Base-by-base conservation (phyloP, 1,139 yeast species). In the Geotrichum fermentans region DNA sequence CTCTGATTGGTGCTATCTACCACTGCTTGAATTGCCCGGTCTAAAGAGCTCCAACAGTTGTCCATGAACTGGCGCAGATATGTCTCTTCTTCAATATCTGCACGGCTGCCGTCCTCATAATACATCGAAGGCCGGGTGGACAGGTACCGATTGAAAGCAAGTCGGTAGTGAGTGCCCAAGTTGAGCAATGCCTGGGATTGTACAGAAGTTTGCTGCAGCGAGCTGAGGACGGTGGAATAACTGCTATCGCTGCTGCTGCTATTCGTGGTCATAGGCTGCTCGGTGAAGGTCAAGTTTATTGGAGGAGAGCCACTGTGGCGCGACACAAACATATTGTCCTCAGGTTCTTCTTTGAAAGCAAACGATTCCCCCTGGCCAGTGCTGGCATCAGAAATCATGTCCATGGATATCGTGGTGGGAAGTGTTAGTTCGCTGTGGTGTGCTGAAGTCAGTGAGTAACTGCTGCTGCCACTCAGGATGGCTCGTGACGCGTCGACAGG, bases 11-110 rank as follows among this genome's bases (percentile, higher is more conserved):
- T 24, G 3, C n/a, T 8, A 4, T 26, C 21, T 21, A 24, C 36
- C 21, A 40, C 36, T 26, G 18, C n/a, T 13, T 40, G 40, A 21
- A 40, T 26, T 20, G 38, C 45, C 18, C 38, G 20, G 34, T 47
- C 45, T 32, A 43, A 35, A 40, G 51, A 21, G 29, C 39, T 21
- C 43, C 47, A 29, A 28, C 51, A 41, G 33, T 22, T 16, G 30
- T 43, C 39, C 40, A 34, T 26, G 16, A 42, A 22, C 32, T 34
- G 34, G 20, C 24, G 8, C 32, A 41, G 38, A 3, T 20, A 10
- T 13, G 29, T 20, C 40, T 34, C 40, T 11, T 34, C 38, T 3
- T 32, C 45, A 21, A 14, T n/a, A n/a, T 40, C 26, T 10, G 45
- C 45, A 11, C 40, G 13, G 4, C 20, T n/a, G 8, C 45, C 45